Evolutionary conservation across 1,284 basidiomycete genomes (phyloP).

Genomic region (Pyrrhoderma lamaoense): DNA sequence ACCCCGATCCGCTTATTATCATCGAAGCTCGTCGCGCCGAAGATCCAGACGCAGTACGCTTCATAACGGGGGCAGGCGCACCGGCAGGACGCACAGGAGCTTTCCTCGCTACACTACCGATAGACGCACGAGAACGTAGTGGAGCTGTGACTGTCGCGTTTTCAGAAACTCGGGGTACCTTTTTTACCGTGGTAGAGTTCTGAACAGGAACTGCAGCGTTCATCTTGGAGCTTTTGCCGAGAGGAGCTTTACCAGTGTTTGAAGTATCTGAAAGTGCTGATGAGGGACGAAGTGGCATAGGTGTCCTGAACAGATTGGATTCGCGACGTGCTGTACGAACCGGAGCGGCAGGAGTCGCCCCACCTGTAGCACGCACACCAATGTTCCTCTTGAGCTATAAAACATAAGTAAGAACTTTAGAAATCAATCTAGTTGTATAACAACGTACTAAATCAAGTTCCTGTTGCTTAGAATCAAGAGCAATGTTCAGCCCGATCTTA

Average conservation of each 20-base stretch:
- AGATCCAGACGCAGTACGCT: not conserved
- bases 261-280: conserved; percentile 48
- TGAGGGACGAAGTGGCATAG: conserved; percentile 49
- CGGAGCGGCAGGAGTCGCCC: conserved; percentile 47
- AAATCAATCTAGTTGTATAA: conserved; percentile 6
- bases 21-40: not conserved
- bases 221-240: conserved; percentile 43
- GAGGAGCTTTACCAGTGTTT: conserved; percentile 26
- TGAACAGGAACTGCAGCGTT: conserved; percentile 30
- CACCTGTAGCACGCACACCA: conserved; percentile 53
- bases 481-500: conserved; percentile 73
- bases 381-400: conserved; percentile 66
- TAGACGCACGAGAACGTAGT: conserved; percentile 5
- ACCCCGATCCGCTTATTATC: not conserved
- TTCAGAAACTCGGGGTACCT: conserved; percentile 11
- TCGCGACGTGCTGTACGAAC: conserved; percentile 19
- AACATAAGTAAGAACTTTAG: conserved; percentile 9
- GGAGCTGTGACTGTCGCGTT: conserved; percentile 4
- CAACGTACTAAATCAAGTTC: conserved; percentile 75
- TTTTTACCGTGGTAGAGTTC: conserved; percentile 20
- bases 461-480: conserved; percentile 84
- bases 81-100: not conserved
- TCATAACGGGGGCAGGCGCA: not conserved
- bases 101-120: conserved; percentile 2
- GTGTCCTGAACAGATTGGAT: conserved; percentile 29